Evolutionary conservation across 2,329 filamentous ascomycete species (phyloP), one percentile per base, ranked within the genome.

Genomic region (Neopestalotiopsis rosae): DNA sequence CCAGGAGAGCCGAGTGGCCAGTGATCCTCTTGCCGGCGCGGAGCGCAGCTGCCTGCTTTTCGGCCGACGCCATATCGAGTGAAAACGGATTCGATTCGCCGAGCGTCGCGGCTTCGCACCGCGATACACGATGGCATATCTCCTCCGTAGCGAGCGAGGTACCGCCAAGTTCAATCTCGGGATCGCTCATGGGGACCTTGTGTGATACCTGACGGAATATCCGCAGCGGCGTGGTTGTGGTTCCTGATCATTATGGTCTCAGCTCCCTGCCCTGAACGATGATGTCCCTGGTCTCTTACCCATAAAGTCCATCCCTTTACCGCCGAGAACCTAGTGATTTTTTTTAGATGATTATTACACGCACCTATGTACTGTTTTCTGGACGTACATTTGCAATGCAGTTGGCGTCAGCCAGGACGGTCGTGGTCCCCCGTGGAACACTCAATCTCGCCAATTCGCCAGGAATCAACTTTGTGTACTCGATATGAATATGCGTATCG

Each of bases 31-130:
- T 74, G 2, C 73, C 73, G 4, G 72, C 72, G 52, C 70, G 69
- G 45, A 74, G 49, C 5, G 72, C 73, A 6, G 73, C 73, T 30
- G 73, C 70, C 56, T 74, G 73, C 65, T 74, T 74, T 61, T 73
- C 68, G 4, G 73, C 73, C 1, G 71, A 74, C 13, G 72, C 73
- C 20, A 73, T 68, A 63, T 74, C 72, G 7, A 74, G 68, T 10
- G 72, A 74, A 38, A 74, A 74, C 2, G 73, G 72, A 49, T 74
- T 74, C 17, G 71, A 73, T 66, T 74, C 73, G 56, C 72, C 72
- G 4, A 74, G 69, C 5, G 71, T 74, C n/a, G 69, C 73, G 1
- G 72, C 71, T 57, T 72, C 59, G 32, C 67, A 67, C 38, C 68
- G 62, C 17, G 72, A 72, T 5, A 74, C 72, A 20, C 71, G 67